phyloP scores from a whole-genome alignment of 306 rosid genomes.

The Dryas alaskensis region DNA sequence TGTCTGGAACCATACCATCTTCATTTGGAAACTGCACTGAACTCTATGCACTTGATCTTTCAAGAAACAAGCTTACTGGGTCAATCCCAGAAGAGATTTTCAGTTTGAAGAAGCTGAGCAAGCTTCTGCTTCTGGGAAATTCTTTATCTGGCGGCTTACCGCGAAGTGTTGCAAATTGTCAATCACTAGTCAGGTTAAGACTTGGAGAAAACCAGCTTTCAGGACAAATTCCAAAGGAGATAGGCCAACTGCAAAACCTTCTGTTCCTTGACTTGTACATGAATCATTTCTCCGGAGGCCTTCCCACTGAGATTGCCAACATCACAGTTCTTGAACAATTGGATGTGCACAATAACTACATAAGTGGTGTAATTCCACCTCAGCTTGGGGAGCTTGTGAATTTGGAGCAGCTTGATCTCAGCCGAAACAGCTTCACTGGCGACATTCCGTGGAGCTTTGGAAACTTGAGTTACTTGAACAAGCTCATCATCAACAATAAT shows the following conservation, averaged over 20 bases:
- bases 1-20: slow-evolving; percentile 80
- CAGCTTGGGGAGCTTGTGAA: slow-evolving; percentile 78
- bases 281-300: slow-evolving; percentile 78
- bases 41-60: slow-evolving; percentile 90
- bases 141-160: slow-evolving; percentile 74
- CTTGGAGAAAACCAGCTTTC: slow-evolving; percentile 93
- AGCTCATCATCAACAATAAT: slow-evolving; percentile 83
- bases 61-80: slow-evolving; percentile 88
- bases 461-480: slow-evolving; percentile 84
- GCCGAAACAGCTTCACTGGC: slow-evolving; percentile 74
- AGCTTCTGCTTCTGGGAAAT: slow-evolving; percentile 91
- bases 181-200: slow-evolving; percentile 78
- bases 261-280: slow-evolving; percentile 87
- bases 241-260: slow-evolving; percentile 83
- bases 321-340: slow-evolving; percentile 85
- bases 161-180: slow-evolving; percentile 63
- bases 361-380: slow-evolving; percentile 72
- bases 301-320: slow-evolving; percentile 79
- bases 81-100: slow-evolving; percentile 87
- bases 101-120: slow-evolving; percentile 85
- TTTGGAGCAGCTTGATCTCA: slow-evolving; percentile 94
- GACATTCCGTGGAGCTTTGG: slow-evolving; percentile 82
- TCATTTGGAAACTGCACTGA: slow-evolving; percentile 92
- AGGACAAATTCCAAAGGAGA: slow-evolving; percentile 82
- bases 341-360: slow-evolving; percentile 77